Evolutionary conservation across 2,329 filamentous ascomycete genomes (phyloP).

Genomic region (Chaetomium olivaceum): DNA sequence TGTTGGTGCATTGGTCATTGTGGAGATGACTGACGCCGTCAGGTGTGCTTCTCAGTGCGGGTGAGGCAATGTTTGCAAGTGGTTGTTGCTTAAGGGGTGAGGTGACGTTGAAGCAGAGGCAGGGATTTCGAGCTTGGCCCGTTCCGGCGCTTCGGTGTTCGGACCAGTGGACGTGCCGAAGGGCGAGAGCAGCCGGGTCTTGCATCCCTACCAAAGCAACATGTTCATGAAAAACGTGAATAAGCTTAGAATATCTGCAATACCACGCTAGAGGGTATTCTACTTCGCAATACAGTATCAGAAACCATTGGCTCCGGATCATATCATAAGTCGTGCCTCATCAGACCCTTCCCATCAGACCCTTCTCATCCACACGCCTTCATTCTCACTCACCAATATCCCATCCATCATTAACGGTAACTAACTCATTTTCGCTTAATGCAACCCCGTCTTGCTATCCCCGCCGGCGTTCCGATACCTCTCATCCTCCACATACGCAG

Average conservation of each 20-base stretch:
- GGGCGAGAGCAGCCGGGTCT: too few species aligned
- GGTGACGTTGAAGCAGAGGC: background rate
- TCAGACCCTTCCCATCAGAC: too few species aligned
- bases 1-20: conserved; percentile 10
- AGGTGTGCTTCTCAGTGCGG: background rate
- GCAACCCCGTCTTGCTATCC: conserved; percentile 33
- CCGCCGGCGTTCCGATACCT: conserved; percentile 24
- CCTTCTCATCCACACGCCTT: background rate
- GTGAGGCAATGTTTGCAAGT: background rate
- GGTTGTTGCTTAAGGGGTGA: background rate
- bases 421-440: too few species aligned
- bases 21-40: background rate
- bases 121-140: background rate
- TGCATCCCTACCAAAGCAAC: background rate
- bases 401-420: too few species aligned
- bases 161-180: background rate
- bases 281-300: background rate
- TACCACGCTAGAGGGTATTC: background rate
- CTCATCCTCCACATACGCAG: conserved; percentile 36
- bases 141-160: background rate
- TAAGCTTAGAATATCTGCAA: background rate
- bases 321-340: background rate
- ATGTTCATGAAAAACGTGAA: background rate
- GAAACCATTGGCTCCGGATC: background rate
- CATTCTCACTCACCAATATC: too few species aligned